A percentile compares a stretch with the other conserved stretches of the same genome.
These are phyloP conservation scores for Fusarium heterosporum DNA, from an alignment of 2,329 filamentous ascomycete genomes.

Conservation along the genomic window DNA sequence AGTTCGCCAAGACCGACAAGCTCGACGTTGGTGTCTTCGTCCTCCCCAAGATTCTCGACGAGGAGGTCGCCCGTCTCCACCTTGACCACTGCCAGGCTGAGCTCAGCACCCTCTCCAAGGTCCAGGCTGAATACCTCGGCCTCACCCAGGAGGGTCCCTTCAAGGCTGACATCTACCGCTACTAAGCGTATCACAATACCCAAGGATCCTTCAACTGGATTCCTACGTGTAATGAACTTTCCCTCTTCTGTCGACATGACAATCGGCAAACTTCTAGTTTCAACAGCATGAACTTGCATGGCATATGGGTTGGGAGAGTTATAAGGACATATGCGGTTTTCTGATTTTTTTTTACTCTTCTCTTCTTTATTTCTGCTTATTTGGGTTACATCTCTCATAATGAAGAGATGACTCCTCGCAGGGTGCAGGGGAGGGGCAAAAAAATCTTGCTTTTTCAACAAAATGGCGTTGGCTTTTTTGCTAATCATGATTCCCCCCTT, in stretches of 20 bases:
- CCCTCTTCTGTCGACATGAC: slow-evolving; percentile 48
- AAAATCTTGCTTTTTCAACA: slow-evolving; percentile 57
- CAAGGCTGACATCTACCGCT: slow-evolving; percentile 81
- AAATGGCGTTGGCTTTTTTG: slow-evolving; percentile 55
- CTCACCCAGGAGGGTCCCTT: slow-evolving; percentile 88
- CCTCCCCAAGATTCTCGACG: slow-evolving; percentile 97
- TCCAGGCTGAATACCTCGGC: slow-evolving; percentile 95
- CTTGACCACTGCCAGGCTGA: slow-evolving; percentile 93
- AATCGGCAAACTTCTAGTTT: slow-evolving; percentile 56
- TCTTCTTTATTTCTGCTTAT: slow-evolving; percentile 45
- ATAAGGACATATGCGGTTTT: slow-evolving; percentile 45
- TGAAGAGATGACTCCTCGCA: slow-evolving; percentile 42
- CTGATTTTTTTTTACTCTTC: slow-evolving; percentile 38
- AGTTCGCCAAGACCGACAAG: slow-evolving; percentile 93
- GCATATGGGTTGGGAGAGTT: slow-evolving; percentile 51
- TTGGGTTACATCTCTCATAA: slow-evolving; percentile 35
- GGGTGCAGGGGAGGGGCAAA: slow-evolving; percentile 50
- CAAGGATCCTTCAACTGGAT: slow-evolving; percentile 56
- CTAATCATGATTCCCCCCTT: slow-evolving; percentile 53
- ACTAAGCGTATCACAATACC: slow-evolving; percentile 57
- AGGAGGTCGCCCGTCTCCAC: slow-evolving; percentile 97
- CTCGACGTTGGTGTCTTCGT: slow-evolving; percentile 91
- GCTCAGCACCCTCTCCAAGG: slow-evolving; percentile 84
- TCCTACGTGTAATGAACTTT: slow-evolving; percentile 53
- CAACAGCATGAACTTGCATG: slow-evolving; percentile 60